A percentile compares a stretch with the other conserved stretches of the same genome.
Conservation (phyloP, 805 yeast genomes). For the Wickerhamiella musiphila region DNA sequence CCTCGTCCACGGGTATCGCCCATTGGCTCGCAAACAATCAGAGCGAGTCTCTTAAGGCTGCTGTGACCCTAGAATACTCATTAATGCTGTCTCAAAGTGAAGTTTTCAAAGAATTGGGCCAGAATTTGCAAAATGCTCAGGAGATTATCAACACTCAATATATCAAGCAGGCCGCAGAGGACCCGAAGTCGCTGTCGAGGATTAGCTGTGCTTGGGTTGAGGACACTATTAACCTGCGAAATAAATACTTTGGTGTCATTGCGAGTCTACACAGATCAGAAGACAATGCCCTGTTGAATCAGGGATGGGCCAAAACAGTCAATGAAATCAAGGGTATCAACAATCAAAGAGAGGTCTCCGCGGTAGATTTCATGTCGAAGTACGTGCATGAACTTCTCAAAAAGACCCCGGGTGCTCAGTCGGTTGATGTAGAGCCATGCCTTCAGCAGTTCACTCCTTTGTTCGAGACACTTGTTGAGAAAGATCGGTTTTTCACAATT, state of each 20-base stretch:
- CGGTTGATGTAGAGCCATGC: slow-evolving; percentile 39
- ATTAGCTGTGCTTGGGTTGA: slow-evolving; percentile 9
- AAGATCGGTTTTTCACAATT: slow-evolving; percentile 82
- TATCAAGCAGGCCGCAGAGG: background rate
- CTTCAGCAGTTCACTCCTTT: slow-evolving; percentile 71
- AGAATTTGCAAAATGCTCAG: slow-evolving; percentile 2
- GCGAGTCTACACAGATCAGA: background rate
- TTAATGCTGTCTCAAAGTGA: slow-evolving; percentile 4
- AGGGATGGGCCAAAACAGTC: too few species aligned
- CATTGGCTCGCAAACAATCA: slow-evolving; percentile 9
- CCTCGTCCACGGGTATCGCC: slow-evolving; percentile 6
- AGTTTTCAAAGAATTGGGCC: slow-evolving; percentile 4
- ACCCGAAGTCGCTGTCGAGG: background rate
- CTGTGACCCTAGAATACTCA: slow-evolving; percentile 8
- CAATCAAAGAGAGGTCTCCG: too few species aligned
- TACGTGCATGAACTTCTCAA: slow-evolving; percentile 72
- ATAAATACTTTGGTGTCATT: slow-evolving; percentile 2
- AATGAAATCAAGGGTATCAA: too few species aligned
- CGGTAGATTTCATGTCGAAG: slow-evolving; percentile 8
- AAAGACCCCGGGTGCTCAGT: slow-evolving; percentile 38
- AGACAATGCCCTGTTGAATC: too few species aligned
- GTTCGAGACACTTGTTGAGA: slow-evolving; percentile 76
- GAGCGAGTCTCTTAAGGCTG: slow-evolving; percentile 5
- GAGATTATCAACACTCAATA: slow-evolving; percentile 1
- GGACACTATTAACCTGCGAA: slow-evolving; percentile 1